Base-by-base conservation (phyloP, 768 basidiomycete species). In the Tylopilus intermedius region DNA sequence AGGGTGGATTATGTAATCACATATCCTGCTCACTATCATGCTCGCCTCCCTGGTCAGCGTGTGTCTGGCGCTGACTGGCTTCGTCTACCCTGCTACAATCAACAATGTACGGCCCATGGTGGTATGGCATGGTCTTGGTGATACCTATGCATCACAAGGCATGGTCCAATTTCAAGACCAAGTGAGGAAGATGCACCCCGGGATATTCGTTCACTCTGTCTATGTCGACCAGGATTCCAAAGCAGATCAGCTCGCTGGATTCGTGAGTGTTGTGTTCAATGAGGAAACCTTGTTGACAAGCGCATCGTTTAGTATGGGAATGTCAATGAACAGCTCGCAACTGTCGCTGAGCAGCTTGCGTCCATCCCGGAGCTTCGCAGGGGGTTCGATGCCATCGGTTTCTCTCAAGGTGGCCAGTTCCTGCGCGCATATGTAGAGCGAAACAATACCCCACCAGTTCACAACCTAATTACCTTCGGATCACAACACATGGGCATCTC, bases 331-430 rank as follows among this genome's bases (percentile, higher is more conserved):
- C 91, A 94, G 62, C 61, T 94, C 4, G 77, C 74, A 21, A 37
- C 76, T 29, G 90, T 86, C 6, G 76, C 85, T 13, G 72, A 76
- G 27, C 88, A 93, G 63, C 71, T 94, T 4, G 70, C 74, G 29
- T 74, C 68, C 1, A 77, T 93, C 32, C 75, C 81, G 1, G 83
- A 91, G 60, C 77, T 94, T 14, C 55, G 73, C 45, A 61, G 62
- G 27, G 91, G 91, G 3, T 94, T 93, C 59, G 90, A 92, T 63
- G 91, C 87, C 14, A 83, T 94, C 47, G 91, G 91, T 1, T 85
- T 94, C 68, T 93, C 90, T 1, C 91, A 94, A 78, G 90, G 85
- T 18, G 90, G 90, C 5, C 91, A 91, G 63, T 93, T 94, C 67
- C 76, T 92, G 35, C 80, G 91, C n/a, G 90, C 84, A 29, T 93